Conservation (phyloP, 495 filamentous ascomycete species). For the Podospora sp. region DNA sequence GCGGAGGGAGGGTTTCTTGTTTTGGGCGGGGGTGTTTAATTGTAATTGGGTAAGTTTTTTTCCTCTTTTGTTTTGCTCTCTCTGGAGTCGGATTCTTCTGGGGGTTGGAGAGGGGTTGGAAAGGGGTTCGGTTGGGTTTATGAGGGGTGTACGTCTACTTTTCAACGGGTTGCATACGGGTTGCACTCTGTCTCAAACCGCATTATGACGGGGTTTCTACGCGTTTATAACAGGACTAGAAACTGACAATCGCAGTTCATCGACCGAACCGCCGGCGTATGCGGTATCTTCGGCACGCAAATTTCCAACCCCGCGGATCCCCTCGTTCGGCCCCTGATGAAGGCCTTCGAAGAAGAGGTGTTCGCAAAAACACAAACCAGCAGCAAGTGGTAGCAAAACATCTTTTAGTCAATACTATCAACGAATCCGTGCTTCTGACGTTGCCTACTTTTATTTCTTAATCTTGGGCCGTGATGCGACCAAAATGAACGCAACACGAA, state of each 20-base stretch:
- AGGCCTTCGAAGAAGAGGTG: conserved; percentile 37
- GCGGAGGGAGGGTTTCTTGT: conserved; percentile 36
- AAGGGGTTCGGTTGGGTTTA: no score
- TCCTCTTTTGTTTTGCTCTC: neutral
- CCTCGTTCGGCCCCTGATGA: conserved; percentile 29
- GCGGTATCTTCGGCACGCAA: conserved; percentile 39
- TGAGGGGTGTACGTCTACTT: no score
- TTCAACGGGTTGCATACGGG: no score
- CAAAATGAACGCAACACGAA: no score
- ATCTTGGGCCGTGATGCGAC: no score
- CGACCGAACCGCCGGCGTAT: conserved; percentile 37
- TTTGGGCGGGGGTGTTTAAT: conserved; percentile 43
- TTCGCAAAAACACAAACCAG: conserved; percentile 25
- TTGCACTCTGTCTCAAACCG: no score
- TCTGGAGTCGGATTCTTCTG: neutral
- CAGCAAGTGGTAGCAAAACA: neutral
- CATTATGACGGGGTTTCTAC: neutral
- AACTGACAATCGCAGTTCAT: conserved; percentile 36
- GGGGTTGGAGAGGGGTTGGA: no score
- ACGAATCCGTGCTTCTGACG: no score
- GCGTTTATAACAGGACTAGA: neutral
- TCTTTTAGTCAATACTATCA: neutral
- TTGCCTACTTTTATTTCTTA: no score
- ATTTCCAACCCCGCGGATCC: conserved; percentile 30
- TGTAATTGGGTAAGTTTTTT: conserved; percentile 34